These are phyloP conservation scores for Oenanthe javanica DNA, from an alignment of 140 eudicot species.

Conservation along the genomic window DNA sequence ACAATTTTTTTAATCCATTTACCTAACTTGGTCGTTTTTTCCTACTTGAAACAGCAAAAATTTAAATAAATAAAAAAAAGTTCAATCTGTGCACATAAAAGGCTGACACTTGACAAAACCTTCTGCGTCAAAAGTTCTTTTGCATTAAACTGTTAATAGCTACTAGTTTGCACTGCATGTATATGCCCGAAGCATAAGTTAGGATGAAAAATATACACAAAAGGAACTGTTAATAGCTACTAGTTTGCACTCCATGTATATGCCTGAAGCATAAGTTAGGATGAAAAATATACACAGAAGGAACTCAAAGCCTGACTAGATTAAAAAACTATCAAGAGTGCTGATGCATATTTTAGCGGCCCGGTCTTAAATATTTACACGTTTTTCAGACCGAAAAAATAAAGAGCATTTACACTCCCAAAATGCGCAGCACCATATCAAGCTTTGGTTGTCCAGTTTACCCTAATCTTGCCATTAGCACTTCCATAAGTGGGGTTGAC, in stretches of 20 bases:
- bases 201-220: background rate
- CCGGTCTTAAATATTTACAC: constrained; percentile 15
- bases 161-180: background rate
- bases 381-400: background rate
- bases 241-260: background rate
- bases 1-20: background rate
- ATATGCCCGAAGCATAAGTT: background rate
- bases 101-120: too few relatives aligned
- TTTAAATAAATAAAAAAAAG: too few relatives aligned
- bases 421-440: background rate
- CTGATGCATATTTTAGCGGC: constrained; percentile 7
- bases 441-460: background rate
- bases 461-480: constrained; percentile 5
- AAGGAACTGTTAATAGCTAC: background rate
- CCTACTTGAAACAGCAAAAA: background rate
- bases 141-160: background rate
- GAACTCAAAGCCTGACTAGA: constrained; percentile 6
- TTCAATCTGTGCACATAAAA: too few relatives aligned
- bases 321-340: constrained; percentile 1
- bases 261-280: background rate
- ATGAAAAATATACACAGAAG: background rate
- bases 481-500: constrained; percentile 14
- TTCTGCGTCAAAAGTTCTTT: background rate
- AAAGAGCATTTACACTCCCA: constrained; percentile 9
- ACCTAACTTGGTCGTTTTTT: too few relatives aligned